Evolutionary conservation across 805 yeast genomes (phyloP).

Genomic region (Schwanniomyces occidentalis): DNA sequence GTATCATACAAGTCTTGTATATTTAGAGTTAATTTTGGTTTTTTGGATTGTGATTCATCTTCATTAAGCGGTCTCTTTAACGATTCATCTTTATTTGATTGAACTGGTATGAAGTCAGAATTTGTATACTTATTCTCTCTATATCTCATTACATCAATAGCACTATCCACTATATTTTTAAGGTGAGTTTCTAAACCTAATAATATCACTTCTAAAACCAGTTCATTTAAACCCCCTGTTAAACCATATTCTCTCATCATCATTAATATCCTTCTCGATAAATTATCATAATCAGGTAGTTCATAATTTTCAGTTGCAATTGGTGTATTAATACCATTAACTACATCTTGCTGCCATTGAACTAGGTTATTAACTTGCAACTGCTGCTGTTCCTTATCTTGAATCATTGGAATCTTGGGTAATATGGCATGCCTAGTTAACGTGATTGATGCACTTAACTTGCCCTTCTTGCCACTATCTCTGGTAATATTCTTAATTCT

Average conservation of each 20-base stretch:
- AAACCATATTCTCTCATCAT: constrained; percentile 89
- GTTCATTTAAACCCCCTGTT: constrained; percentile 75
- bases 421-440: constrained; percentile 69
- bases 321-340: constrained; percentile 81
- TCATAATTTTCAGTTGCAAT: constrained; percentile 75
- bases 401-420: constrained; percentile 83
- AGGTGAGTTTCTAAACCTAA: constrained; percentile 84
- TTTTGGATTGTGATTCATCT: constrained; percentile 10
- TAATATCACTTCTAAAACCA: constrained; percentile 71
- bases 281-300: constrained; percentile 73
- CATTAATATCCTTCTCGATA: constrained; percentile 72
- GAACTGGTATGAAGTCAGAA: constrained; percentile 31
- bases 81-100: constrained; percentile 2
- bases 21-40: constrained; percentile 40
- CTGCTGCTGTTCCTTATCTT: constrained; percentile 47
- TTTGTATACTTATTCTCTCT: constrained; percentile 48
- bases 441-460: constrained; percentile 66
- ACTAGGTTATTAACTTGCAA: constrained; percentile 53
- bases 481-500: constrained; percentile 80
- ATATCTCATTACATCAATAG: constrained; percentile 69
- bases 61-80: constrained; percentile 21
- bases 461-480: constrained; percentile 78
- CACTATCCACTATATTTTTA: constrained; percentile 69
- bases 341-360: constrained; percentile 91
- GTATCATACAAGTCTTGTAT: constrained; percentile 70